These are phyloP conservation scores for Wickerhamiella occidentalis DNA, from an alignment of 805 yeast species.

Conservation along the genomic window DNA sequence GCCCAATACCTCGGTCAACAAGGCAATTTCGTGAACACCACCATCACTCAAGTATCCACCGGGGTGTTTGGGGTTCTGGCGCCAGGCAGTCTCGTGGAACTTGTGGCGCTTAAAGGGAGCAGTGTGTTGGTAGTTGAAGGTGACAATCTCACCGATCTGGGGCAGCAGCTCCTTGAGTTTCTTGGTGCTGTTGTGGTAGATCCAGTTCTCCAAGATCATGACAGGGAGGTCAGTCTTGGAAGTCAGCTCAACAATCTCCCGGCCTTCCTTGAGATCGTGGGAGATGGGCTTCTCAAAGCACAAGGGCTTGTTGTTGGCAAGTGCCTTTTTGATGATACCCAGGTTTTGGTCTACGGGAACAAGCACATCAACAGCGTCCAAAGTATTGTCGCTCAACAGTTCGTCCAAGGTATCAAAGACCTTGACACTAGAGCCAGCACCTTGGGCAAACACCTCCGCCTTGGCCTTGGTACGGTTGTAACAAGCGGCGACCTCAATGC, in stretches of 20 bases:
- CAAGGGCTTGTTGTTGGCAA: constrained; percentile 65
- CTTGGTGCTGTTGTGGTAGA: constrained; percentile 49
- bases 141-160: constrained; percentile 51
- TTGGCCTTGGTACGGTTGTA: constrained; percentile 75
- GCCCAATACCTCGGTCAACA: constrained; percentile 74
- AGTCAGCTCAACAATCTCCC: constrained; percentile 59
- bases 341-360: constrained; percentile 80
- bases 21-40: constrained; percentile 90
- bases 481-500: constrained; percentile 52
- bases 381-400: constrained; percentile 50
- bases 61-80: constrained; percentile 78
- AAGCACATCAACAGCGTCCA: constrained; percentile 72
- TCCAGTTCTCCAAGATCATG: constrained; percentile 77
- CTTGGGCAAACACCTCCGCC: constrained; percentile 65
- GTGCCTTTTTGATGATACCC: constrained; percentile 54
- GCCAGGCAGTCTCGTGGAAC: constrained; percentile 63
- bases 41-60: constrained; percentile 93
- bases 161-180: constrained; percentile 46
- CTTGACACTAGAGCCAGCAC: constrained; percentile 39
- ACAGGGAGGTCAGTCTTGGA: constrained; percentile 53
- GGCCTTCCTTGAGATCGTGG: constrained; percentile 69
- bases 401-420: constrained; percentile 52
- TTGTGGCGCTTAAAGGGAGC: constrained; percentile 41
- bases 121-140: constrained; percentile 32
- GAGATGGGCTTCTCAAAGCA: constrained; percentile 88